Conservation (phyloP, 768 basidiomycete species). For the Rubroboletus satanas region DNA sequence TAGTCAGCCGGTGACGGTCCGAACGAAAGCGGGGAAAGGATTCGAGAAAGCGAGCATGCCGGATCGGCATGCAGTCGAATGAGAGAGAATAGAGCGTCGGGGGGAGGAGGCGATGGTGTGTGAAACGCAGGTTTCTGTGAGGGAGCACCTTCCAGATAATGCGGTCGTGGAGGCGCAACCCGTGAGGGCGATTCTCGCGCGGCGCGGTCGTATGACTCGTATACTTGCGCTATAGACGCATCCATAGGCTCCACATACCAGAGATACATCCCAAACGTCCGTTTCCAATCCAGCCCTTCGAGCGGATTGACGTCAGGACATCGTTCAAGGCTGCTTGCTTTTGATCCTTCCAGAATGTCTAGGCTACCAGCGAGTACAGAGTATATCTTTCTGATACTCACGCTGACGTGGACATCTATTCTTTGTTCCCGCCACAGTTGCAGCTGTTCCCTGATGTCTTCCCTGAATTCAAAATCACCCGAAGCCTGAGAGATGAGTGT, state of each 20-base stretch:
- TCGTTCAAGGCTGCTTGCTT: conserved; percentile 48
- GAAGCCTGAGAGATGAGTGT: conserved; percentile 86
- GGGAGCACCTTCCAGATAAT: conserved; percentile 43
- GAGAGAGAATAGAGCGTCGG: conserved; percentile 78
- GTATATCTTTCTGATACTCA: conserved; percentile 73
- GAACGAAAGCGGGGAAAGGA: conserved; percentile 71
- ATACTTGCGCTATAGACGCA: conserved; percentile 65
- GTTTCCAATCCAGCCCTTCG: conserved; percentile 87
- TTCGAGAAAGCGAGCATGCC: conserved; percentile 61
- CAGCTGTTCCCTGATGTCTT: conserved; percentile 71
- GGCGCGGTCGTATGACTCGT: conserved; percentile 53
- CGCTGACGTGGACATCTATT: conserved; percentile 63
- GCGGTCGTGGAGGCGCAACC: conserved; percentile 55
- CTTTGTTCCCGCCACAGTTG: conserved; percentile 79
- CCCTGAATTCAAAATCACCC: conserved; percentile 69
- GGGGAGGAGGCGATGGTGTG: conserved; percentile 40
- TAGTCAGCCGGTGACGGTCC: conserved; percentile 73
- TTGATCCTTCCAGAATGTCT: conserved; percentile 52
- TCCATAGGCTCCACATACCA: conserved; percentile 83
- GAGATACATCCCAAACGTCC: conserved; percentile 82
- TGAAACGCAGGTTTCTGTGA: conserved; percentile 35
- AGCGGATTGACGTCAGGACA: conserved; percentile 59
- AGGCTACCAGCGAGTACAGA: conserved; percentile 78
- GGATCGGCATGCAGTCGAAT: conserved; percentile 76
- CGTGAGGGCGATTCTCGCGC: conserved; percentile 36